Evolutionary conservation across 2,329 filamentous ascomycete species (phyloP).

Genomic region (Fusarium nodosum): DNA sequence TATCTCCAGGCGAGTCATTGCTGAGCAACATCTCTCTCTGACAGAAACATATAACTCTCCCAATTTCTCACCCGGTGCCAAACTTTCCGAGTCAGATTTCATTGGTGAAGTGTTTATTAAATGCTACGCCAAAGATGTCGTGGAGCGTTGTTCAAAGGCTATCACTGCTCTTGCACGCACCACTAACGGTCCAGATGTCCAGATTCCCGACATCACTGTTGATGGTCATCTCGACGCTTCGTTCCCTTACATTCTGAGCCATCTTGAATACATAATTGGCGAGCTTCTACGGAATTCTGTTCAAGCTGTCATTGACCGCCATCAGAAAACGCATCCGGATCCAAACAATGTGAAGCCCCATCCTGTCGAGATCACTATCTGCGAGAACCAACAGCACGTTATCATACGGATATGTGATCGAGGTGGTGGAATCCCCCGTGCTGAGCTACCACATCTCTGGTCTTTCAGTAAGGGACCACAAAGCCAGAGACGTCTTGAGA

Average conservation of each 20-base stretch:
- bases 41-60: constrained; percentile 94
- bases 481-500: constrained; percentile 81
- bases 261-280: constrained; percentile 96
- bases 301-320: constrained; percentile 87
- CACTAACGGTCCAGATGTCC: constrained; percentile 78
- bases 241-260: constrained; percentile 96
- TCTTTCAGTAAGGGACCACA: constrained; percentile 95
- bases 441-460: constrained; percentile 91
- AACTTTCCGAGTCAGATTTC: constrained; percentile 81
- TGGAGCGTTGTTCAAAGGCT: constrained; percentile 83
- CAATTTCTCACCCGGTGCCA: constrained; percentile 87
- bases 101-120: constrained; percentile 96
- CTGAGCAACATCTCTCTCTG: constrained; percentile 94
- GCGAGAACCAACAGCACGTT: constrained; percentile 93
- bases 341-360: constrained; percentile 65
- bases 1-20: constrained; percentile 95
- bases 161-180: constrained; percentile 80
- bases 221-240: constrained; percentile 88
- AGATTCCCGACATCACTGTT: constrained; percentile 84
- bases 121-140: constrained; percentile 90
- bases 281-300: constrained; percentile 96
- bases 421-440: constrained; percentile 89
- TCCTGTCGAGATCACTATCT: constrained; percentile 93
- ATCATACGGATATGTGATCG: constrained; percentile 97
- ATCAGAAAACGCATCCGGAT: constrained; percentile 58